phyloP scores from a whole-genome alignment of 306 rosid genomes.

The Albizia julibrissin region DNA sequence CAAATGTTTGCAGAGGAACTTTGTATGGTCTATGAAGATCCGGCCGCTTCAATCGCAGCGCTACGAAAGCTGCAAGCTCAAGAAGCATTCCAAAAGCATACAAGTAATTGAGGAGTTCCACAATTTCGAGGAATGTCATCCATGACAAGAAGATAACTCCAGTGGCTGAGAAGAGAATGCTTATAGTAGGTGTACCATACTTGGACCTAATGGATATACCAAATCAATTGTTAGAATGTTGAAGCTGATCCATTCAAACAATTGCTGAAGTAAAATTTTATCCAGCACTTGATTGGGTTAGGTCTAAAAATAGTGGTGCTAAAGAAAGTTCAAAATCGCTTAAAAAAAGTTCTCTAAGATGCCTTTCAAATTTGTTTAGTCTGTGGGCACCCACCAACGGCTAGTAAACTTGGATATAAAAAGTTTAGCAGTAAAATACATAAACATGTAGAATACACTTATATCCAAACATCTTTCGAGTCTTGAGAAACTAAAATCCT shows the following conservation, averaged over 20 bases:
- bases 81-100: slow-evolving; percentile 89
- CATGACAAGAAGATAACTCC: slow-evolving; percentile 91
- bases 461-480: background rate
- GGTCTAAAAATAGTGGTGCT: background rate
- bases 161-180: slow-evolving; percentile 79
- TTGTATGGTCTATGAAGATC: slow-evolving; percentile 79
- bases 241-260: background rate
- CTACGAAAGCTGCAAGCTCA: slow-evolving; percentile 81
- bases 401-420: background rate
- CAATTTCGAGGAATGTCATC: slow-evolving; percentile 91
- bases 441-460: background rate
- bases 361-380: background rate
- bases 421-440: background rate
- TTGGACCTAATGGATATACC: background rate
- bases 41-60: slow-evolving; percentile 69
- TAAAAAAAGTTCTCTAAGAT: background rate
- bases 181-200: slow-evolving; percentile 64
- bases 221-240: background rate
- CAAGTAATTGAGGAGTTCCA: slow-evolving; percentile 86
- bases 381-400: background rate
- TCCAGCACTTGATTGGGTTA: background rate
- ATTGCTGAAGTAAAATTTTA: background rate
- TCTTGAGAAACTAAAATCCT: background rate
- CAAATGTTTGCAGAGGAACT: slow-evolving; percentile 74
- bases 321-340: slow-evolving; percentile 15